Evolutionary conservation across 306 rosid genomes (phyloP), one percentile per base, ranked within the genome.

Genomic region (Argentina anserina): DNA sequence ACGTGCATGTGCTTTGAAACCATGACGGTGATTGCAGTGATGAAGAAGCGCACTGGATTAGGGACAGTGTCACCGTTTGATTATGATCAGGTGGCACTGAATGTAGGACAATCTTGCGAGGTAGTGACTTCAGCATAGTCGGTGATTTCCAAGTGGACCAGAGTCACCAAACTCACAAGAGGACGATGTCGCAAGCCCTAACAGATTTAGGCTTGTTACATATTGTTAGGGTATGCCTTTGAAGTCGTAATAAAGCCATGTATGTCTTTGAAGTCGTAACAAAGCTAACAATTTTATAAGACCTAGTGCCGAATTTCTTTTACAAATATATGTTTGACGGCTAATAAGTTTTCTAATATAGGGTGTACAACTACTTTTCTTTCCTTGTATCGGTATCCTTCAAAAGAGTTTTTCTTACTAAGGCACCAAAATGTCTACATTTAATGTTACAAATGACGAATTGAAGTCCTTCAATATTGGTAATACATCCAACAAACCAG

Each of bases 141-240:
- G 75, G 80, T 76, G 70, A 37, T 46, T 50, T 50, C 56, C 56
- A 20, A 20, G 34, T 15, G 4, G 21, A 37, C 28, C 20, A 14
- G 64, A 59, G 14, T 25, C 25, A 49, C 56, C 56, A 46, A 8
- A 17, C n/a, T 46, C n/a, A 49, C 56, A 25, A 46, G n/a, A 0
- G 52, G 15, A 33, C 36, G 3, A 33, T 13, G 58, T 21, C 61
- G 25, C 61, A 55, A 23, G 25, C 13, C 58, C 0, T 5, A 5
- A 47, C 55, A 5, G 1, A 1, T 47, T 47, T 18, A 21, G 1
- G 25, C 3, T 18, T 4, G 7, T 45, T 45, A 15, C n/a, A 15
- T n/a, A n/a, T 14, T 43, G 17, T 43, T 43, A 13, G 49, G 20
- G 18, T 17, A 4, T 17, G 2, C 2, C 52, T 46, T 17, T 17